Evolutionary conservation across 1,139 yeast genomes (phyloP).

Genomic region (Sugiyamaella novakii): DNA sequence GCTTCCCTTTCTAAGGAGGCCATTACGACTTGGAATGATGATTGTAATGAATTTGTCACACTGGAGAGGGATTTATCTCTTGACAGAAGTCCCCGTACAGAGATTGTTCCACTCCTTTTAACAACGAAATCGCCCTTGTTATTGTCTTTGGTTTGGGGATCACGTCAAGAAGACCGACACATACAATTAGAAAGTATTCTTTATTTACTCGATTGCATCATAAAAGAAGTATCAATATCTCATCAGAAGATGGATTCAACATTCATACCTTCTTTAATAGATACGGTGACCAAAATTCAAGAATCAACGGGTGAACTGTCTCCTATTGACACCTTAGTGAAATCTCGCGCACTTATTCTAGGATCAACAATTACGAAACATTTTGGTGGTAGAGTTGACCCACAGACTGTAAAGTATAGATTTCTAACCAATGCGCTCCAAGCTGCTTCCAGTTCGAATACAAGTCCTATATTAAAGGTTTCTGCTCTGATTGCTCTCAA

Average conservation of each 20-base stretch:
- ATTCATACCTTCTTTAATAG: conserved; percentile 4
- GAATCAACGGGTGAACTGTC: neutral
- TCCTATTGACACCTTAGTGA: conserved; percentile 23
- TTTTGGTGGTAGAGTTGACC: conserved; percentile 22
- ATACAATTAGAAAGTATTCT: conserved; percentile 17
- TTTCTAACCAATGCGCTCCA: conserved; percentile 27
- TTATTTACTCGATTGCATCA: conserved; percentile 19
- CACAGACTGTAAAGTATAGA: conserved; percentile 21
- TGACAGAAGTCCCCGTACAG: conserved; percentile 27
- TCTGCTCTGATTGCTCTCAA: conserved; percentile 32
- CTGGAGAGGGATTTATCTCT: conserved; percentile 61
- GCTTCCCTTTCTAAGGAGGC: conserved; percentile 3
- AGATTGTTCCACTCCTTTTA: conserved; percentile 27
- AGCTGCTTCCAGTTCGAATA: conserved; percentile 20
- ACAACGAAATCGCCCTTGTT: conserved; percentile 18
- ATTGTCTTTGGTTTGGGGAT: conserved; percentile 16
- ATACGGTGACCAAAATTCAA: conserved; percentile 1
- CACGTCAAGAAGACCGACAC: neutral
- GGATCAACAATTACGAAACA: conserved; percentile 20
- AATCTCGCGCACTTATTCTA: conserved; percentile 33
- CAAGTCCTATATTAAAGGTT: conserved; percentile 28
- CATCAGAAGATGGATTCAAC: conserved; percentile 17
- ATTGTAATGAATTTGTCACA: conserved; percentile 69
- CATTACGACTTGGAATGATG: conserved; percentile 40
- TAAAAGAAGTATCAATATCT: conserved; percentile 19